Conservation (phyloP, 2,329 filamentous ascomycete species). For the Fusarium sp. region DNA sequence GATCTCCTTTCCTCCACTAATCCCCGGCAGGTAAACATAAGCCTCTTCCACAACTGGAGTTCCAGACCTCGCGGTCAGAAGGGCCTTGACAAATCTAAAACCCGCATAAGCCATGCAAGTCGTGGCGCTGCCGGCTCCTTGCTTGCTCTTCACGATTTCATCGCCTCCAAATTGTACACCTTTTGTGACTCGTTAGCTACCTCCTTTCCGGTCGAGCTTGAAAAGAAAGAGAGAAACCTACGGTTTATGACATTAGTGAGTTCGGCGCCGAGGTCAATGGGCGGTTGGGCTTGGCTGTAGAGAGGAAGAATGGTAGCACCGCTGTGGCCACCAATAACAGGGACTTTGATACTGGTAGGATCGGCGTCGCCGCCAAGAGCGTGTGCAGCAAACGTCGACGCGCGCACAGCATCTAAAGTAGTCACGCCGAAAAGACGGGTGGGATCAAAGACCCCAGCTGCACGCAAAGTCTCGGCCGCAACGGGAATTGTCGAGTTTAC, state of each 20-base stretch:
- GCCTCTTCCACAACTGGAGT: neutral
- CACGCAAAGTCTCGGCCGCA: neutral
- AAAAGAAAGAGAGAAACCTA: neutral
- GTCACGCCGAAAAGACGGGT: neutral
- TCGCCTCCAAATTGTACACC: neutral
- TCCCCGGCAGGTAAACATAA: neutral
- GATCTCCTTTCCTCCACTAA: neutral
- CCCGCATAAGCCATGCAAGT: neutral
- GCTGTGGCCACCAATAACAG: neutral
- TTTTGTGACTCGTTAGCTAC: neutral
- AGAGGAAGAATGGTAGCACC: neutral
- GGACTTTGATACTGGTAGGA: neutral
- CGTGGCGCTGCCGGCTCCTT: neutral
- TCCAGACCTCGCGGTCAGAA: neutral
- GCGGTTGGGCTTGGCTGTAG: neutral
- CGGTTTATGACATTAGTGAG: neutral
- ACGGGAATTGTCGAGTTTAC: neutral
- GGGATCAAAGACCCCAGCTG: neutral
- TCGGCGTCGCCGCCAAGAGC: neutral
- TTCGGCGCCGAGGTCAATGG: neutral
- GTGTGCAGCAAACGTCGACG: neutral
- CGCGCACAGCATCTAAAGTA: neutral
- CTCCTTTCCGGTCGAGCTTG: no score
- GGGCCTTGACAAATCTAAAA: neutral
- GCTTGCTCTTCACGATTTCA: neutral